Evolutionary conservation across 371 early-diverging fungal species (phyloP).

Genomic region (Mucor racemosus): DNA sequence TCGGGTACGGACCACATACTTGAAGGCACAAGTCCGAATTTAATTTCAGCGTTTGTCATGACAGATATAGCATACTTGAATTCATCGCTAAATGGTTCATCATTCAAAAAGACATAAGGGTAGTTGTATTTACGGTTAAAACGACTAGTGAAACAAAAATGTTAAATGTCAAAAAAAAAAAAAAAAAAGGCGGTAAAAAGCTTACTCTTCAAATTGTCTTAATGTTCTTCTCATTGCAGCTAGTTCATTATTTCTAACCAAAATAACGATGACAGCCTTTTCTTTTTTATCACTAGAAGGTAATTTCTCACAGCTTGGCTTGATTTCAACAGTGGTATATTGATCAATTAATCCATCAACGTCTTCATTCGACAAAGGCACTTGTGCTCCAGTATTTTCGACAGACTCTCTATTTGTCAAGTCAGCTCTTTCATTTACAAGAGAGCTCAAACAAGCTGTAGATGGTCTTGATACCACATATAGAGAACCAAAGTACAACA

Average conservation of each 20-base stretch:
- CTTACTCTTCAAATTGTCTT: conserved; percentile 76
- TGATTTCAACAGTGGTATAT: conserved; percentile 12
- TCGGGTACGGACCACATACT: conserved; percentile 76
- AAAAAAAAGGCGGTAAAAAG: too few species aligned
- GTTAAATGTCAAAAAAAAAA: neutral
- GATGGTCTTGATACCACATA: conserved; percentile 25
- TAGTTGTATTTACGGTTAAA: conserved; percentile 87
- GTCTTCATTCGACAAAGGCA: neutral
- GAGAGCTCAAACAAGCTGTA: conserved; percentile 1
- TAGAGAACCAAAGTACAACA: conserved; percentile 26
- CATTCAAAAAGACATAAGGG: conserved; percentile 91
- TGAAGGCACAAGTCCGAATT: conserved; percentile 67
- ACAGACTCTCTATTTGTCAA: conserved; percentile 7
- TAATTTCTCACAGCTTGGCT: neutral
- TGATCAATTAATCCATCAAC: neutral
- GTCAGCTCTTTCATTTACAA: conserved; percentile 16
- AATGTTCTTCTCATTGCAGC: conserved; percentile 72
- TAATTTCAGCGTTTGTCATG: conserved; percentile 66
- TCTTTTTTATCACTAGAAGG: conserved; percentile 14
- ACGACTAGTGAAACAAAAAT: conserved; percentile 32
- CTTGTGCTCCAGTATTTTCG: conserved; percentile 1
- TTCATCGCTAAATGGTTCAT: conserved; percentile 78
- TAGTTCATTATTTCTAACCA: conserved; percentile 80
- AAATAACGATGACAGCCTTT: conserved; percentile 60
- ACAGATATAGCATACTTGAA: conserved; percentile 65